A percentile compares a stretch with the other conserved stretches of the same genome.
Evolutionary conservation across 2,329 filamentous ascomycete genomes (phyloP).

Genomic region (Diaporthe sp.): DNA sequence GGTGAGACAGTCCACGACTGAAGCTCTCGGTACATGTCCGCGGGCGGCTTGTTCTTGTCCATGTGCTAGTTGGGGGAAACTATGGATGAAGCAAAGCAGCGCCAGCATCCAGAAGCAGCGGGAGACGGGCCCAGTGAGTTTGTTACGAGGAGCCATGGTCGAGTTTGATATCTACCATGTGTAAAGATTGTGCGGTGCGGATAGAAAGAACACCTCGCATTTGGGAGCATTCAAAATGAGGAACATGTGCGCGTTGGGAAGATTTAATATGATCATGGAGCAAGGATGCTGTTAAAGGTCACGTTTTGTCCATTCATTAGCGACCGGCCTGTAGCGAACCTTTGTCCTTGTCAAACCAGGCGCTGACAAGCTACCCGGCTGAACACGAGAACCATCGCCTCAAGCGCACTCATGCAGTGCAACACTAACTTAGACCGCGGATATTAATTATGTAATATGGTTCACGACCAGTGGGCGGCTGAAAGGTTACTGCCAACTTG

Average conservation of each 20-base stretch:
- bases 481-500: not conserved
- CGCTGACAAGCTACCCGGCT: not conserved
- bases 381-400: conserved; percentile 14
- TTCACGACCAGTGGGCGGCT: not conserved
- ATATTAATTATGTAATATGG: not conserved
- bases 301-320: not conserved
- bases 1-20: conserved; percentile 3
- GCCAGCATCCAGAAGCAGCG: not conserved
- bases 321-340: not conserved
- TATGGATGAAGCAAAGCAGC: not conserved
- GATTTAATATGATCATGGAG: not conserved
- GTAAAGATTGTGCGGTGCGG: not conserved
- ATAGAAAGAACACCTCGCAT: not conserved
- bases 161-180: not conserved
- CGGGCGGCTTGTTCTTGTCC: not conserved
- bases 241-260: no score
- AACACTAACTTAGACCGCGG: not conserved
- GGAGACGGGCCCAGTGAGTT: not conserved
- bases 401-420: not conserved
- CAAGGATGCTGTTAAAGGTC: not conserved
- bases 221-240: not conserved
- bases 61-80: not conserved
- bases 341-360: not conserved
- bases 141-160: not conserved
- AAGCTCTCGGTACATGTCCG: not conserved